These are phyloP conservation scores for Ottelia alismoides DNA, from an alignment of 106 monocot genomes.

Conservation along the genomic window DNA sequence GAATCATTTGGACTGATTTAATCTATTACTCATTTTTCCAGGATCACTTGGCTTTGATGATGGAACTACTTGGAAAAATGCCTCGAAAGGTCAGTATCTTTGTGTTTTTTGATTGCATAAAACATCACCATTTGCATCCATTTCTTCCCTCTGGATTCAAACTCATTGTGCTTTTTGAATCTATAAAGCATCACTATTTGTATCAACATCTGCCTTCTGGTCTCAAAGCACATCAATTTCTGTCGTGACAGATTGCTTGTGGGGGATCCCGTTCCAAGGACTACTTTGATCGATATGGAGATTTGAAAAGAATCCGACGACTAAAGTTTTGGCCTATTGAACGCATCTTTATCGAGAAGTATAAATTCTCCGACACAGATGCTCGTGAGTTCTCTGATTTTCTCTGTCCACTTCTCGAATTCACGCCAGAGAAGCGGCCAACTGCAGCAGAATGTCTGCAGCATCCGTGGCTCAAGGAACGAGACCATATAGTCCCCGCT, in stretches of 20 bases:
- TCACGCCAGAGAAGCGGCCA: too few relatives aligned
- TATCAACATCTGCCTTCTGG: not conserved
- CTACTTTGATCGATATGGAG: slow-evolving; percentile 1
- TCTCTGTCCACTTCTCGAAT: too few relatives aligned
- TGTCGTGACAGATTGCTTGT: slow-evolving; percentile 1
- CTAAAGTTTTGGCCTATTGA: slow-evolving; percentile 1
- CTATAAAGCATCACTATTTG: not conserved
- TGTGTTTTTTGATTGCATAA: not conserved
- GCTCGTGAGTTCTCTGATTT: slow-evolving; percentile 1
- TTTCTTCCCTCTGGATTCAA: too few relatives aligned
- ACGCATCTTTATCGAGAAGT: not conserved
- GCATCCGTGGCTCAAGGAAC: too few relatives aligned
- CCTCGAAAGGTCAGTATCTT: not conserved
- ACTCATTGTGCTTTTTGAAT: too few relatives aligned
- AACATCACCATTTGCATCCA: too few relatives aligned
- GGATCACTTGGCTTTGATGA: slow-evolving; percentile 1
- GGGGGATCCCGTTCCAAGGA: not conserved
- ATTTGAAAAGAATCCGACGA: not conserved
- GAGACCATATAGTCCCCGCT: too few relatives aligned
- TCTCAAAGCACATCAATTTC: not conserved
- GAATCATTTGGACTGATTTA: too few relatives aligned
- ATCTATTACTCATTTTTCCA: too few relatives aligned
- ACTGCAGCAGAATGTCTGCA: too few relatives aligned
- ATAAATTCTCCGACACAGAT: slow-evolving; percentile 1
- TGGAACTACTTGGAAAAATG: too few relatives aligned